Conservation (phyloP, 1,139 yeast genomes). For the Geotrichum bryndzae region DNA sequence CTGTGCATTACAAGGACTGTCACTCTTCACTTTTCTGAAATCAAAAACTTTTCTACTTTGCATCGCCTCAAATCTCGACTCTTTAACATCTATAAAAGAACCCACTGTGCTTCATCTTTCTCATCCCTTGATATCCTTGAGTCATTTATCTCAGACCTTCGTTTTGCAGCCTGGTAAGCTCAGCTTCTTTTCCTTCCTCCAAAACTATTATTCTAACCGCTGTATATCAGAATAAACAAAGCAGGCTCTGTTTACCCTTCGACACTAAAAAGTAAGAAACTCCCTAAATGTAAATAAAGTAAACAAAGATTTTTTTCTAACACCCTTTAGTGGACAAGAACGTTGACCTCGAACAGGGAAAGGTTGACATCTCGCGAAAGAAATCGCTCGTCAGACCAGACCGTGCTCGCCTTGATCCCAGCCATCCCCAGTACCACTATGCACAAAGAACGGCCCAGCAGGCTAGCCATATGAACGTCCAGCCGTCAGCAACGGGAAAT, state of each 20-base stretch:
- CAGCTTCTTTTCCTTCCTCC: neutral
- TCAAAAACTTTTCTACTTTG: neutral
- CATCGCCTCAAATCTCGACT: neutral
- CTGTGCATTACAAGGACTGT: too few species aligned
- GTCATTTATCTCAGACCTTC: too few species aligned
- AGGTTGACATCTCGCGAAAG: slow-evolving; percentile 39
- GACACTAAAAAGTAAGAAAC: neutral
- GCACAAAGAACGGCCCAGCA: slow-evolving; percentile 69
- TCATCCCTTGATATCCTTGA: neutral
- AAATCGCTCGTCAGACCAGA: slow-evolving; percentile 76
- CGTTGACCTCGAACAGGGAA: slow-evolving; percentile 14
- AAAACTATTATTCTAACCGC: neutral
- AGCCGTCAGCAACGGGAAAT: slow-evolving; percentile 69
- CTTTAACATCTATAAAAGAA: neutral
- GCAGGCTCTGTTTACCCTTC: neutral
- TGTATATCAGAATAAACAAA: neutral
- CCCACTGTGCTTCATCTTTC: neutral
- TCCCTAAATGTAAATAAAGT: neutral
- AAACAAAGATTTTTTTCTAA: neutral
- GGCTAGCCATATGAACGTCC: slow-evolving; percentile 51
- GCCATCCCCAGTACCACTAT: slow-evolving; percentile 73
- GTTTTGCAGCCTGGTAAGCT: neutral
- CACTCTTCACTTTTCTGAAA: too few species aligned
- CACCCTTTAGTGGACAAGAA: slow-evolving; percentile 7
- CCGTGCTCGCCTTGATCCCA: slow-evolving; percentile 59